A percentile compares a stretch with the other conserved stretches of the same genome.
Evolutionary conservation across 768 basidiomycete genomes (phyloP).

Genomic region (Naganishia randhawae): DNA sequence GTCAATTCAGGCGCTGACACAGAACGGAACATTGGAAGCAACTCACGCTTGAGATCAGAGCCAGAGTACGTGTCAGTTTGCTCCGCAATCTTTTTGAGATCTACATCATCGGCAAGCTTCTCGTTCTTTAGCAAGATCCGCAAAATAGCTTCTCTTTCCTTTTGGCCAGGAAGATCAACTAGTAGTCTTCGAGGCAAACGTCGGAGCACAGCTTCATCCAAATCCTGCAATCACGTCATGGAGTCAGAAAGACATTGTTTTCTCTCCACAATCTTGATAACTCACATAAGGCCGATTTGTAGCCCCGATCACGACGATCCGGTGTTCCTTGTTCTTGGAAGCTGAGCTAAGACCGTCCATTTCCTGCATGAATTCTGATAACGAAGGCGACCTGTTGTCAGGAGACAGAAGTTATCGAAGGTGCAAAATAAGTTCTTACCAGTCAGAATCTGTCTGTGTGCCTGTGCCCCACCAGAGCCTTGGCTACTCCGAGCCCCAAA

Average conservation of each 20-base stretch:
- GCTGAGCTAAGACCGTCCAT: constrained; percentile 75
- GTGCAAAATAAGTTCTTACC: constrained; percentile 21
- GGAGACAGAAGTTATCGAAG: neutral
- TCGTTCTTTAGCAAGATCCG: constrained; percentile 84
- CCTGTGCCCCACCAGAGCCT: constrained; percentile 66
- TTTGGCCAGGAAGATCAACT: constrained; percentile 81
- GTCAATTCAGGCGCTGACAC: neutral
- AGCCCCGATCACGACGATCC: constrained; percentile 85
- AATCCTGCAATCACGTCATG: constrained; percentile 31
- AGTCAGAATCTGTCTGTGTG: constrained; percentile 69
- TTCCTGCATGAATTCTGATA: constrained; percentile 56
- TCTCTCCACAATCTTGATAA: neutral
- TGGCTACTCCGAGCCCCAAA: constrained; percentile 79
- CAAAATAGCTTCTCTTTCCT: constrained; percentile 81
- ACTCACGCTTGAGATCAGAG: constrained; percentile 87
- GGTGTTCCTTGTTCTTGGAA: constrained; percentile 70
- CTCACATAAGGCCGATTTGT: constrained; percentile 63
- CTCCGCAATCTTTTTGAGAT: constrained; percentile 37
- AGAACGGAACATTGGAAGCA: neutral
- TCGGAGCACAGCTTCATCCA: constrained; percentile 76
- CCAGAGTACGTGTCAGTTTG: constrained; percentile 69
- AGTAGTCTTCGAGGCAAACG: constrained; percentile 79
- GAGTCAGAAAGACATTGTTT: neutral
- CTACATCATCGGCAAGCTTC: constrained; percentile 52
- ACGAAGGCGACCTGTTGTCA: neutral